These are phyloP conservation scores for Euphorbia celastroides DNA, from an alignment of 441 rosid species.

Conservation along the genomic window DNA sequence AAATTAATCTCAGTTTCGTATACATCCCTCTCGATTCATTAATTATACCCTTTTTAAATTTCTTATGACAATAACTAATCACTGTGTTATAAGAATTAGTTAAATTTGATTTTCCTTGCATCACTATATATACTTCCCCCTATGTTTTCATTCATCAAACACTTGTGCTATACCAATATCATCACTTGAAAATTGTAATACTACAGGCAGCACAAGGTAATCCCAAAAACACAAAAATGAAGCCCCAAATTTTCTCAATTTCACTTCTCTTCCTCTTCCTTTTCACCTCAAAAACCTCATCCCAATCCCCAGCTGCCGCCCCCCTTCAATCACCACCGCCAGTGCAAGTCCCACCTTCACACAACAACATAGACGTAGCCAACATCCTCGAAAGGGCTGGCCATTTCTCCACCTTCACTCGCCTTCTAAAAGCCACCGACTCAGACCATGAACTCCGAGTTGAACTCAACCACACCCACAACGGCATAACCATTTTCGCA, in stretches of 20 bases:
- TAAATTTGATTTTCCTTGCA: slow-evolving; percentile 7
- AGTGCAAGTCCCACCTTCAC: slow-evolving; percentile 11
- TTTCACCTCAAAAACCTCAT: slow-evolving; percentile 19
- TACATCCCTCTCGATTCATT: too few relatives aligned
- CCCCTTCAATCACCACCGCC: slow-evolving; percentile 32
- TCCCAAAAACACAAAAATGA: slow-evolving; percentile 21
- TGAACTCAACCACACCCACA: slow-evolving; percentile 71
- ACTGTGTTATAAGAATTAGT: neutral
- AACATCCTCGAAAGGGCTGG: slow-evolving; percentile 72
- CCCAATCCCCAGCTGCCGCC: slow-evolving; percentile 29
- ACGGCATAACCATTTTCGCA: slow-evolving; percentile 77
- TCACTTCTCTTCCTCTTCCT: slow-evolving; percentile 34
- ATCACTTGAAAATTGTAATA: neutral
- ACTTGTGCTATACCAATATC: neutral
- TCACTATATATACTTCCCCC: slow-evolving; percentile 25
- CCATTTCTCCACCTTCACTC: slow-evolving; percentile 53
- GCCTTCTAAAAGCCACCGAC: slow-evolving; percentile 55
- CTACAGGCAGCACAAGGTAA: neutral
- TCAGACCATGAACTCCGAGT: slow-evolving; percentile 50
- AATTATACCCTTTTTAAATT: too few relatives aligned
- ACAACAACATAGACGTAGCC: slow-evolving; percentile 34
- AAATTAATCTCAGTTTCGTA: too few relatives aligned
- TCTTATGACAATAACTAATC: neutral
- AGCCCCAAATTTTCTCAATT: slow-evolving; percentile 21
- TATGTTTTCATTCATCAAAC: slow-evolving; percentile 13